Evolutionary conservation across 2,329 filamentous ascomycete genomes (phyloP), one percentile per base, ranked within the genome.

Genomic region (Trichoderma sp.): DNA sequence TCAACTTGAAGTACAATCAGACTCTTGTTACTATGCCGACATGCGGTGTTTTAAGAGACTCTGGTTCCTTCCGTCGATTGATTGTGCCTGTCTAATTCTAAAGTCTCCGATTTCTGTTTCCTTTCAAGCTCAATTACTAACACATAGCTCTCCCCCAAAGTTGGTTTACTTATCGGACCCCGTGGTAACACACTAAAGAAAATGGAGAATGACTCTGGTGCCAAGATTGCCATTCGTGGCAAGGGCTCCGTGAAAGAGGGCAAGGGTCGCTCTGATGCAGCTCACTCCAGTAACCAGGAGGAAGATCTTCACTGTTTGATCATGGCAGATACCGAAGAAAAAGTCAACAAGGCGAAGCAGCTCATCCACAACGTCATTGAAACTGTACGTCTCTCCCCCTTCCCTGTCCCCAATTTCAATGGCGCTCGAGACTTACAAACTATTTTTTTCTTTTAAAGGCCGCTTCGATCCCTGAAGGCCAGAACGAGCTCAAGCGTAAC

Each of bases 181-280:
- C 96, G 96, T 95, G 96, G 96, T 84, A 99, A 99, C 82, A 99
- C 96, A 75, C 85, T 99, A 79, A 99, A 99, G 86, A 99, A 97
- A 83, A 99, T 99, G 96, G 96, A 99, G 82, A 89, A 91, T 78
- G 94, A 99, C 83, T 99, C 96, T 69, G 91, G 91, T 73, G 96
- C 96, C 81, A 99, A 99, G 83, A 99, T 99, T 85, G 96, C 96
- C 75, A 99, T 99, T 79, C 95, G 96, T 83, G 96, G 96, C 85
- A 99, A 99, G 84, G 96, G 96, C 80, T 99, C 96, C 77, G 96
- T 99, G 80, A 99, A 99, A 83, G 96, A 99, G 88, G 96, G 96
- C 85, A 99, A 99, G 82, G 96, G 96, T 75, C 94, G 96, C 75
- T 98, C 96, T 84, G 96, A 99, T 82, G 96, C 96, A 77, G 96